Evolutionary conservation across 1,284 basidiomycete species (phyloP).

Genomic region (Singerocomus rubriflavus): DNA sequence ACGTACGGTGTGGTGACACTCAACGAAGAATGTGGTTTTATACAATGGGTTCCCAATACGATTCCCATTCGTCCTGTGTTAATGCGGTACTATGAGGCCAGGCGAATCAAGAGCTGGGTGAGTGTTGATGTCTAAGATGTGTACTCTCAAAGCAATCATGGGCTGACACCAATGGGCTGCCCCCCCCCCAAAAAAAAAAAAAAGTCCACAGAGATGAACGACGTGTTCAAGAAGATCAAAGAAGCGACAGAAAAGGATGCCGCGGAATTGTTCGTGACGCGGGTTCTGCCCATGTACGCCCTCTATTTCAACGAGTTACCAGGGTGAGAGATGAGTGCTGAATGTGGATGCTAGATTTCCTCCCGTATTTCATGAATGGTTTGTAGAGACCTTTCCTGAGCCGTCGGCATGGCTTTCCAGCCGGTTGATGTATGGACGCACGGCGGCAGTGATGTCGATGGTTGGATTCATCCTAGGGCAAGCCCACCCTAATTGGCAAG

Average conservation of each 20-base stretch:
- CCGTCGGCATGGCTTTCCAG: slow-evolving; percentile 93
- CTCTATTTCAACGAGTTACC: background rate
- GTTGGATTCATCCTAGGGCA: slow-evolving; percentile 97
- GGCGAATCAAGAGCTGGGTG: slow-evolving; percentile 64
- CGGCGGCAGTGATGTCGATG: slow-evolving; percentile 98
- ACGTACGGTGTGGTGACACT: slow-evolving; percentile 96
- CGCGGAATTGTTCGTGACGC: slow-evolving; percentile 57
- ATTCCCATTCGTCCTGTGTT: slow-evolving; percentile 82
- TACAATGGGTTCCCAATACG: slow-evolving; percentile 99
- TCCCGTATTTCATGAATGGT: slow-evolving; percentile 97
- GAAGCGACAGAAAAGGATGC: slow-evolving; percentile 48
- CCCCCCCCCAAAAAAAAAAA: too few relatives aligned
- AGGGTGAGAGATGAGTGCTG: too few relatives aligned
- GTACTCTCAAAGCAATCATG: background rate
- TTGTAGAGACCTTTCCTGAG: slow-evolving; percentile 94
- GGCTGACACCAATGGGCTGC: too few relatives aligned
- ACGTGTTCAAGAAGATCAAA: slow-evolving; percentile 57
- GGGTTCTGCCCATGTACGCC: slow-evolving; percentile 60
- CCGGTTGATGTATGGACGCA: slow-evolving; percentile 84
- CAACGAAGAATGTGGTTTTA: slow-evolving; percentile 96
- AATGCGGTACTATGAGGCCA: slow-evolving; percentile 67
- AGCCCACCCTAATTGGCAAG: background rate
- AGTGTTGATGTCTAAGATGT: slow-evolving; percentile 16
- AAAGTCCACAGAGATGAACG: slow-evolving; percentile 50
- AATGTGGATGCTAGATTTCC: slow-evolving; percentile 50